Evolutionary conservation across 2,329 filamentous ascomycete genomes (phyloP).

Genomic region (Hypoxylon sp.): DNA sequence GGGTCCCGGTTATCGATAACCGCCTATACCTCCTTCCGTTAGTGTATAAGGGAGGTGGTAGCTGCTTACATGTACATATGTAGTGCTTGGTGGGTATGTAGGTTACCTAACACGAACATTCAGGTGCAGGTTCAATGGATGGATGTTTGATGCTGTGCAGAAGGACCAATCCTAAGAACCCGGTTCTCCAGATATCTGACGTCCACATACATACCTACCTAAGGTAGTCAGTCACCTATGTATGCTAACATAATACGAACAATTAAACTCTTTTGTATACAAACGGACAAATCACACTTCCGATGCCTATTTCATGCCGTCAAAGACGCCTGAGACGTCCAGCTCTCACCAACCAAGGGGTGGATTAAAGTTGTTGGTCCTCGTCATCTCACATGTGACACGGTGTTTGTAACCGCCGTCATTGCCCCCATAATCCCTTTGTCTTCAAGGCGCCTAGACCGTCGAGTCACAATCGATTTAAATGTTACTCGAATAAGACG

Average conservation of each 20-base stretch:
- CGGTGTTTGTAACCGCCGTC: neutral
- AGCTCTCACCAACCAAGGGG: neutral
- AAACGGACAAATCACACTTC: neutral
- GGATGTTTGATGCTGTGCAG: conserved; percentile 15
- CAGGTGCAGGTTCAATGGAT: neutral
- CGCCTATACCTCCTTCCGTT: conserved; percentile 12
- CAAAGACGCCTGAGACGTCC: neutral
- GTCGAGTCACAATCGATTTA: conserved; percentile 4
- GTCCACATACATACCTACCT: neutral
- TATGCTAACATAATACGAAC: neutral
- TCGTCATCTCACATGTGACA: conserved; percentile 15
- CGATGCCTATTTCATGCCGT: neutral
- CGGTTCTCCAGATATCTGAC: neutral
- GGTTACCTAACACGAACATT: conserved; percentile 3
- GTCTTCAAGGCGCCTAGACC: neutral
- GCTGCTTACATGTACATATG: neutral
- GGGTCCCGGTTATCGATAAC: conserved; percentile 30
- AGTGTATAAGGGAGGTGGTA: conserved; percentile 18
- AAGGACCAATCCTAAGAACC: conserved; percentile 7
- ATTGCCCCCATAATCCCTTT: neutral
- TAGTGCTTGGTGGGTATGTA: neutral
- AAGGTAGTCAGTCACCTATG: too few species aligned
- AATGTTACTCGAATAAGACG: neutral
- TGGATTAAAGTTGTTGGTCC: neutral
- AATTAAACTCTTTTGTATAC: conserved; percentile 4